Conservation (phyloP, 108 stramenopile species). For the Fragilariopsis cylindrus region DNA sequence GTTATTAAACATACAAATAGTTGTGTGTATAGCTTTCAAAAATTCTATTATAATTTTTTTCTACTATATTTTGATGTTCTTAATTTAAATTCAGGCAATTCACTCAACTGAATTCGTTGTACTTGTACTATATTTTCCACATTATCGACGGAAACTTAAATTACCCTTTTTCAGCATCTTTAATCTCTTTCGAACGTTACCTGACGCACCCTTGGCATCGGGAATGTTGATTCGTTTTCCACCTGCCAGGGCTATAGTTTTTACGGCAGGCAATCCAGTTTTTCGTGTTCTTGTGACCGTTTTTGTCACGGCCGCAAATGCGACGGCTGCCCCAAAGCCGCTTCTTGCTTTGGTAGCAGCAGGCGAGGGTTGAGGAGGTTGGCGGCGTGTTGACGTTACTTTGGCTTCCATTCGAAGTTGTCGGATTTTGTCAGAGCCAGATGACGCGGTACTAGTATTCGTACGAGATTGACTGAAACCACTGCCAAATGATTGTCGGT, state of each 20-base stretch:
- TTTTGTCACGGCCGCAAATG: constrained; percentile 31
- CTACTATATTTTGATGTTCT: neutral
- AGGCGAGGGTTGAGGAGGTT: constrained; percentile 4
- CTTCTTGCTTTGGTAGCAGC: neutral
- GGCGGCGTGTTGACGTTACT: constrained; percentile 23
- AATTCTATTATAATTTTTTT: neutral
- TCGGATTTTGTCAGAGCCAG: constrained; percentile 27
- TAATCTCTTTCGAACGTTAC: constrained; percentile 14
- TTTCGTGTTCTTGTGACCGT: constrained; percentile 5
- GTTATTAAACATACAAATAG: constrained; percentile 17
- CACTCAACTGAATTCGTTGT: neutral
- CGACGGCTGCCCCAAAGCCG: constrained; percentile 45
- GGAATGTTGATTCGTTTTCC: constrained; percentile 44
- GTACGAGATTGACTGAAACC: neutral
- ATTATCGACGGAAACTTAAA: constrained; percentile 7
- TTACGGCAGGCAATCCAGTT: constrained; percentile 11
- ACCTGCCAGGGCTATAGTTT: constrained; percentile 27
- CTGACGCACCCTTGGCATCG: constrained; percentile 18
- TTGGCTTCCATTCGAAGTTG: constrained; percentile 38
- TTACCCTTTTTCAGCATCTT: constrained; percentile 17
- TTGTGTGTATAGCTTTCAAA: constrained; percentile 1
- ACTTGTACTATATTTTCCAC: neutral
- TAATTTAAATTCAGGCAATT: neutral
- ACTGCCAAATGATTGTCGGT: constrained; percentile 11
- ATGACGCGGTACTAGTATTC: neutral